Conservation (phyloP, 2,329 filamentous ascomycete genomes). For the Pezicula neosporulosa region DNA sequence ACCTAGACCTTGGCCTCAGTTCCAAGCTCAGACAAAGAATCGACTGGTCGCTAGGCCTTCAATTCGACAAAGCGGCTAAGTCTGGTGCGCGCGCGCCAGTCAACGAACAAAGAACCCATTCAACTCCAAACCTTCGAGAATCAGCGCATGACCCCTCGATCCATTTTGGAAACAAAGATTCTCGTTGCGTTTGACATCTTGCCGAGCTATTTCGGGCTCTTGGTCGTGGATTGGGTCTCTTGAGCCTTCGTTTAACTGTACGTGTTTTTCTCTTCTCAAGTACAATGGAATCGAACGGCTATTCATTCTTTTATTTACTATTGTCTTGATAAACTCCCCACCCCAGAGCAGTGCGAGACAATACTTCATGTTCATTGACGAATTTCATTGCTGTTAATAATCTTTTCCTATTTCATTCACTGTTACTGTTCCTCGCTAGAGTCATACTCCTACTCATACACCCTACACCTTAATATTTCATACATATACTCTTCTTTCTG, state of each 20-base stretch:
- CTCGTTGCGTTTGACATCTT: slow-evolving; percentile 18
- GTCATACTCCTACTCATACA: background rate
- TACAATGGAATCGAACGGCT: background rate
- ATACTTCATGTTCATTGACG: slow-evolving; percentile 4
- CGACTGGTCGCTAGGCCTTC: slow-evolving; percentile 22
- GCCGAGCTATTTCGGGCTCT: slow-evolving; percentile 8
- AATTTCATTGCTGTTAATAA: slow-evolving; percentile 1
- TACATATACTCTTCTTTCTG: background rate
- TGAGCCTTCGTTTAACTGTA: slow-evolving; percentile 18
- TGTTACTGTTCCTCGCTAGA: slow-evolving; percentile 1
- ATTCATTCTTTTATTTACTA: background rate
- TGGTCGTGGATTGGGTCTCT: slow-evolving; percentile 7
- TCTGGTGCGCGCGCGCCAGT: slow-evolving; percentile 16
- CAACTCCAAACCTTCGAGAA: slow-evolving; percentile 9
- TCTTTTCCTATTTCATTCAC: background rate
- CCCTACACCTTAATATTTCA: slow-evolving; percentile 1
- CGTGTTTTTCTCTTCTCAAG: slow-evolving; percentile 5
- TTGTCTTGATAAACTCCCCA: background rate
- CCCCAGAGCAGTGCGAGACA: background rate
- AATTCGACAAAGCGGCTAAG: slow-evolving; percentile 23
- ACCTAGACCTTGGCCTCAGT: slow-evolving; percentile 6
- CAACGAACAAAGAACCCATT: slow-evolving; percentile 24
- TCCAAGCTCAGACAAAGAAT: slow-evolving; percentile 10
- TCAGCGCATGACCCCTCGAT: slow-evolving; percentile 10
- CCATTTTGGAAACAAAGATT: slow-evolving; percentile 20